Evolutionary conservation across 2,329 filamentous ascomycete species (phyloP), one percentile per base, ranked within the genome.

Genomic region (Neophaeococcomyces mojaviensis): DNA sequence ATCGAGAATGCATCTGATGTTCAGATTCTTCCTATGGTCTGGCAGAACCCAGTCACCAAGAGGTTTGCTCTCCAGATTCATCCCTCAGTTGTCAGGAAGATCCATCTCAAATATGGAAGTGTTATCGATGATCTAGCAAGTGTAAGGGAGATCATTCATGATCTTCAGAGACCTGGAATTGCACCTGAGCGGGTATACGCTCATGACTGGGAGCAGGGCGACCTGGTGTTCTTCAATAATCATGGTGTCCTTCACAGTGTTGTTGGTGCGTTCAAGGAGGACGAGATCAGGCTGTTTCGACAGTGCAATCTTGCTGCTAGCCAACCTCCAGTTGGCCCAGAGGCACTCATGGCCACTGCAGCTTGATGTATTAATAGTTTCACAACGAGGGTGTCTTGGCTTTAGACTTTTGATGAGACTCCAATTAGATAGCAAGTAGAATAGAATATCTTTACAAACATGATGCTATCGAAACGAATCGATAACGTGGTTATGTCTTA

Each of bases 251-350:
- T 88, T 46, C 85, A 90, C 62, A 82, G 77, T 2, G 85, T 89
- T 1, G 84, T 86, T 0, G 85, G 84, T 1, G 81, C 81, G 1
- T 88, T 89, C 63, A 73, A 74, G 6, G 76, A 81, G 39, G 76
- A 84, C n/a, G 84, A 88, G 68, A 78, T 88, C 26, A 67, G 85
- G 36, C 61, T 89, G 49, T 88, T 89, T 60, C 69, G 84, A 51
- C 85, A 89, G 68, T 89, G 85, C 65, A 88, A 89, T 61, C 71
- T 88, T 62, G 84, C 84, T n/a, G 79, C 76, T 2, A 82, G 75
- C 49, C 64, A 73, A 51, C 61, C 74, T 31, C 78, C 79, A 6
- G 58, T 73, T 42, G 78, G 77, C 0, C 76, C 77, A 7, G 54
- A 52, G n/a, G n/a, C n/a, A n/a, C n/a, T n/a, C 20, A 54, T 33